phyloP scores from a whole-genome alignment of 164 flowering plant genomes.

The Echeveria elegans region DNA sequence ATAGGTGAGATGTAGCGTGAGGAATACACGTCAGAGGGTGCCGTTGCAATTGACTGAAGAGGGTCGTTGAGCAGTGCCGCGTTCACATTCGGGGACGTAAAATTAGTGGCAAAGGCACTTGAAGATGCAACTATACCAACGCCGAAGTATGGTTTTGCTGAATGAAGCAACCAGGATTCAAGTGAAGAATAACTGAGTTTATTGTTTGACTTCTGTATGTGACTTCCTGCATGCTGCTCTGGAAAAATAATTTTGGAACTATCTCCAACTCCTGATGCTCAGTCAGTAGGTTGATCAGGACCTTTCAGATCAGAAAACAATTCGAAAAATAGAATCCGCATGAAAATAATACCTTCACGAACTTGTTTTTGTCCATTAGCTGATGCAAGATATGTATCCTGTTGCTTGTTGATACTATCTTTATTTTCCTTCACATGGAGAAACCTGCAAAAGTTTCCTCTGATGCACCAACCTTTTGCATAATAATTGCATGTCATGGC shows the following conservation, averaged over 20 bases:
- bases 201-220: conserved; percentile 6
- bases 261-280: conserved; percentile 33
- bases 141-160: not conserved
- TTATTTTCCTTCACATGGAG: conserved; percentile 46
- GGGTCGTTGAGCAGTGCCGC: conserved; percentile 8
- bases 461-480: conserved; percentile 90
- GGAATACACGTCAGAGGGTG: conserved; percentile 11
- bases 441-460: conserved; percentile 73
- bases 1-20: conserved; percentile 14
- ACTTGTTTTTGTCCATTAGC: conserved; percentile 18
- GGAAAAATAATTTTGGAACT: conserved; percentile 9
- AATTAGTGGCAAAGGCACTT: not conserved
- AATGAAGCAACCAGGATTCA: conserved; percentile 11
- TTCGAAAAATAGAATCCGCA: conserved; percentile 12
- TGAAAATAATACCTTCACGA: conserved; percentile 41
- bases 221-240: conserved; percentile 8
- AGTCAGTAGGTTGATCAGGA: conserved; percentile 22
- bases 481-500: conserved; percentile 55
- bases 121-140: not conserved
- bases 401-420: conserved; percentile 12
- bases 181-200: conserved; percentile 13
- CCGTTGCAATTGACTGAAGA: conserved; percentile 13
- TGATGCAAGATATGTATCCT: too few species aligned
- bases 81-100: conserved; percentile 6
- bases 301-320: conserved; percentile 5